phyloP scores from a whole-genome alignment of 805 yeast genomes.

The Pichia gijzeniarum region DNA sequence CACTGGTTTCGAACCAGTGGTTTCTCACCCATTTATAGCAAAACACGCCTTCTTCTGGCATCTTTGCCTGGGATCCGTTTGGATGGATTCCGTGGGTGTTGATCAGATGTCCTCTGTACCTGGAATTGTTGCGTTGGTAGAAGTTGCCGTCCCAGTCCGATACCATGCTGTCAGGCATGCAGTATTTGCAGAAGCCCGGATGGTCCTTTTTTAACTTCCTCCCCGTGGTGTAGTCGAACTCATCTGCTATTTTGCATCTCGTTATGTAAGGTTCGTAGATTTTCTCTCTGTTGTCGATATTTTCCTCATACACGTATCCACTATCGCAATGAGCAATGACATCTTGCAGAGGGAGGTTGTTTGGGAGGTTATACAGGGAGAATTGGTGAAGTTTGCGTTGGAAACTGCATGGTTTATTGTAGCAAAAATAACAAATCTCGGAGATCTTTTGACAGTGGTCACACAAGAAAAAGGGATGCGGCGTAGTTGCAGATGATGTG shows the following conservation, averaged over 20 bases:
- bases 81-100: conserved; percentile 17
- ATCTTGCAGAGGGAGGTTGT: neutral
- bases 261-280: conserved; percentile 10
- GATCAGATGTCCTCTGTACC: conserved; percentile 16
- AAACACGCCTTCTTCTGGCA: conserved; percentile 3
- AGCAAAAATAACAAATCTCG: conserved; percentile 9
- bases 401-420: conserved; percentile 1
- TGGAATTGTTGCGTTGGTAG: conserved; percentile 14
- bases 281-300: conserved; percentile 1
- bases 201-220: conserved; percentile 9
- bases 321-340: conserved; percentile 4
- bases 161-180: neutral
- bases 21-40: conserved; percentile 13
- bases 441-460: conserved; percentile 7
- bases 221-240: conserved; percentile 3
- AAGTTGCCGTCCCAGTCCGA: conserved; percentile 10
- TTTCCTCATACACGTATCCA: conserved; percentile 8
- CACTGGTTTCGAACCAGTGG: conserved; percentile 10
- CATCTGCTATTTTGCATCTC: conserved; percentile 6
- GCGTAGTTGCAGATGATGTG: neutral
- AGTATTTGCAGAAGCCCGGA: conserved; percentile 10
- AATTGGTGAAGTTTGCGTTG: conserved; percentile 5
- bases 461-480: conserved; percentile 6
- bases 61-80: conserved; percentile 5
- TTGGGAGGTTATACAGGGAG: conserved; percentile 4